Percentiles rank a stretch among this genome's conserved stretches.
Conservation (phyloP, 2,329 filamentous ascomycete genomes). For the Botrytis byssoidea region DNA sequence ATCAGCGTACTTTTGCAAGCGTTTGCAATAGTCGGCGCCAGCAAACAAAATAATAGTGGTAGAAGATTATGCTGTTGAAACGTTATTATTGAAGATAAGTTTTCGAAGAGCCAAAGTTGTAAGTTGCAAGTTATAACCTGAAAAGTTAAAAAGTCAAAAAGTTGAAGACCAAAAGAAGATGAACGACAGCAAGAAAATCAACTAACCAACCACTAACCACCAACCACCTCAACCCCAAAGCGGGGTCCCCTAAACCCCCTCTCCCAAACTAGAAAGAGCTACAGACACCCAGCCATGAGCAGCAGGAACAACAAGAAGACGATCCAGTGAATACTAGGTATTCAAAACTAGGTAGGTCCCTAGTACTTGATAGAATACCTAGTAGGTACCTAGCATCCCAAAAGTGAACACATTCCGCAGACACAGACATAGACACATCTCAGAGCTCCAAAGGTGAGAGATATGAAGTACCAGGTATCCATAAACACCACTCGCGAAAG, state of each 20-base stretch:
- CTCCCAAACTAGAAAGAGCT: not conserved
- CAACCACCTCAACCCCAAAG: not conserved
- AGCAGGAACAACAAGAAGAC: not conserved
- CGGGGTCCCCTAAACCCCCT: accelerated
- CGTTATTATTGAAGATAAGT: not conserved
- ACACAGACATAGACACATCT: not conserved
- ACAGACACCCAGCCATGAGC: accelerated
- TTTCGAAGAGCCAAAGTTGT: not conserved
- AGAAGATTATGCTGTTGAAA: not conserved
- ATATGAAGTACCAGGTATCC: too few relatives aligned
- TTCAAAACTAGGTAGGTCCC: not conserved
- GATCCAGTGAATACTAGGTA: not conserved
- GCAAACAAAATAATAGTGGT: not conserved
- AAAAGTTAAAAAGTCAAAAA: too few relatives aligned
- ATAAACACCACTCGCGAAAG: not conserved
- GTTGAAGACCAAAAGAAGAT: not conserved
- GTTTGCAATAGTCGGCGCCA: not conserved
- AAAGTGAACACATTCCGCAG: not conserved
- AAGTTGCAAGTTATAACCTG: not conserved
- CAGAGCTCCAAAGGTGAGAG: not conserved
- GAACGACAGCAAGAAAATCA: not conserved
- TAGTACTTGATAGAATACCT: not conserved
- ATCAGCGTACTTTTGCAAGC: not conserved
- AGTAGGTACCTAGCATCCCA: not conserved
- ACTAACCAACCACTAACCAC: not conserved